Evolutionary conservation across 352 stramenopile species (phyloP).

Genomic region (Phytophthora nicotianae): DNA sequence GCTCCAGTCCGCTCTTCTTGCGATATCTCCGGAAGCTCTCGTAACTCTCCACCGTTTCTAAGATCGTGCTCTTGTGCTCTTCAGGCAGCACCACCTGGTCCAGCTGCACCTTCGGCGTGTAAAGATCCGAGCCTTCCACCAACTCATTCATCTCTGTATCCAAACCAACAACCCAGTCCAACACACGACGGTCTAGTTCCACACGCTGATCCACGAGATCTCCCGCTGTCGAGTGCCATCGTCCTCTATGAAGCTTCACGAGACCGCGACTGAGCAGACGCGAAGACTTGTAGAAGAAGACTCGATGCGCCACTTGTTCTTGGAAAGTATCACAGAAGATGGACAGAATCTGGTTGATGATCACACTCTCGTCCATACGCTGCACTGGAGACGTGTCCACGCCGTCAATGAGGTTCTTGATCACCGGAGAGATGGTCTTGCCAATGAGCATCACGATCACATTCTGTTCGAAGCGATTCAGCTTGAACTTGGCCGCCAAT

Average conservation of each 20-base stretch:
- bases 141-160: slow-evolving; percentile 92
- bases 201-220: slow-evolving; percentile 90
- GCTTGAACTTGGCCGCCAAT: slow-evolving; percentile 77
- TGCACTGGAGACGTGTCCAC: slow-evolving; percentile 86
- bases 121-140: slow-evolving; percentile 88
- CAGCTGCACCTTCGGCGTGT: slow-evolving; percentile 82
- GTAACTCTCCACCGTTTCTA: slow-evolving; percentile 86
- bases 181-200: slow-evolving; percentile 81
- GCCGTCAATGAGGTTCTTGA: slow-evolving; percentile 88
- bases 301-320: slow-evolving; percentile 84
- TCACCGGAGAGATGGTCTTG: slow-evolving; percentile 89
- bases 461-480: slow-evolving; percentile 89
- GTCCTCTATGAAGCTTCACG: slow-evolving; percentile 79
- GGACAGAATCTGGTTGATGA: slow-evolving; percentile 89
- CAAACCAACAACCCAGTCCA: slow-evolving; percentile 88
- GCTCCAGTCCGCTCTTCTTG: slow-evolving; percentile 79
- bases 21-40: slow-evolving; percentile 79
- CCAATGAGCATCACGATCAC: slow-evolving; percentile 92
- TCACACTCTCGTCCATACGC: slow-evolving; percentile 90
- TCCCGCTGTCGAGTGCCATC: slow-evolving; percentile 82
- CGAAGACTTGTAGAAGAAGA: slow-evolving; percentile 91
- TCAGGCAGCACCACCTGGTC: slow-evolving; percentile 87
- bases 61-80: slow-evolving; percentile 81
- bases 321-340: slow-evolving; percentile 91
- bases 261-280: slow-evolving; percentile 74